phyloP scores from a whole-genome alignment of 2,329 filamentous ascomycete species.

The Hypoxylon sp. region DNA sequence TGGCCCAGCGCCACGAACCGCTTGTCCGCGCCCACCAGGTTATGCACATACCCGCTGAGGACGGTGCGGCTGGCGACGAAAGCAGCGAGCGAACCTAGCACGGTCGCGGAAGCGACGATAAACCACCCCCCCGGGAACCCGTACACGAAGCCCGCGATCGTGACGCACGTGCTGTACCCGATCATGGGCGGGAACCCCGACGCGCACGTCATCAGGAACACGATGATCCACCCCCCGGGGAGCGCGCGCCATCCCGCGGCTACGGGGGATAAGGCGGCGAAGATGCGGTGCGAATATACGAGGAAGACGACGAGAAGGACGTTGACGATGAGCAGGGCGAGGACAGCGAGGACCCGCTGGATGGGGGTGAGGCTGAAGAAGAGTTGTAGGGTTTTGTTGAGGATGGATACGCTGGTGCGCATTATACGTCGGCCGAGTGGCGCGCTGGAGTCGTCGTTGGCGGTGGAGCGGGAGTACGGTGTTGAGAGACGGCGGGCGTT shows the following conservation, averaged over 20 bases:
- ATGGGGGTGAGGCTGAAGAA: slow-evolving; percentile 71
- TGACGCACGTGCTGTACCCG: slow-evolving; percentile 83
- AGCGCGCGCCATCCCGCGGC: slow-evolving; percentile 84
- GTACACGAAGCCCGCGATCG: slow-evolving; percentile 69
- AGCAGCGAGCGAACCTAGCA: slow-evolving; percentile 81
- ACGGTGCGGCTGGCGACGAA: slow-evolving; percentile 87
- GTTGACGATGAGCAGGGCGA: slow-evolving; percentile 65
- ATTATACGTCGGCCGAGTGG: slow-evolving; percentile 60
- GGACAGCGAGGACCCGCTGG: slow-evolving; percentile 73
- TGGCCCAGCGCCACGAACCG: slow-evolving; percentile 90
- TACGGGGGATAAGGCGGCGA: slow-evolving; percentile 79
- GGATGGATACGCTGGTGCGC: slow-evolving; percentile 61
- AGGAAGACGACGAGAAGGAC: slow-evolving; percentile 77
- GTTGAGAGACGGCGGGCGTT: slow-evolving; percentile 61
- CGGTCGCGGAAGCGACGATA: slow-evolving; percentile 82
- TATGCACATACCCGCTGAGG: slow-evolving; percentile 82
- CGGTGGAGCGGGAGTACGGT: slow-evolving; percentile 56
- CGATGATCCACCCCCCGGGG: slow-evolving; percentile 79
- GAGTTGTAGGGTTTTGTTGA: slow-evolving; percentile 61
- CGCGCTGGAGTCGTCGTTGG: slow-evolving; percentile 37
- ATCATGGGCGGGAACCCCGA: slow-evolving; percentile 90
- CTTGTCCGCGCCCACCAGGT: slow-evolving; percentile 84
- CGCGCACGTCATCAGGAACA: slow-evolving; percentile 81
- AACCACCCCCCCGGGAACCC: slow-evolving; percentile 80
- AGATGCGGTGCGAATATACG: slow-evolving; percentile 84